phyloP scores from a whole-genome alignment of 2,329 filamentous ascomycete species.

The Botrytis deweyae region DNA sequence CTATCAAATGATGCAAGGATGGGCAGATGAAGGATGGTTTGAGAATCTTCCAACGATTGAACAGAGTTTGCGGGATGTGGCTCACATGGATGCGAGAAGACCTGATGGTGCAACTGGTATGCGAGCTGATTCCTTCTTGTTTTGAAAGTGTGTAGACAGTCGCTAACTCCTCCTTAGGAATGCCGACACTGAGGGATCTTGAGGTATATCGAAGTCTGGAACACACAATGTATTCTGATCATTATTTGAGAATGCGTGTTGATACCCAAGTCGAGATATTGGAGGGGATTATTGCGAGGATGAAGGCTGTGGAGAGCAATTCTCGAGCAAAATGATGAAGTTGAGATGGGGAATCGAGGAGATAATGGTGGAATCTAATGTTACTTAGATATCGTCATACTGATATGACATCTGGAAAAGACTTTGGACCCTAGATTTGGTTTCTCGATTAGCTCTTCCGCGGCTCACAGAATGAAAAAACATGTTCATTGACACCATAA shows the following conservation, averaged over 20 bases:
- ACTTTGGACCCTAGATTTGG: fast-evolving
- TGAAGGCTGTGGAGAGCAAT: background rate
- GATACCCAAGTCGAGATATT: background rate
- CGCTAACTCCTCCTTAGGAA: background rate
- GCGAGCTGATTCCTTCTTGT: background rate
- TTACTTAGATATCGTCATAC: too few species aligned
- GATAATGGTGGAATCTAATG: background rate
- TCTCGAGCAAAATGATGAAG: background rate
- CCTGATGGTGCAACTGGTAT: background rate
- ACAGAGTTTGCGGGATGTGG: background rate
- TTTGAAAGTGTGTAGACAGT: too few species aligned
- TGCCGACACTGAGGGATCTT: background rate
- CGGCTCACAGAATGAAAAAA: background rate
- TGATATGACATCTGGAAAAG: background rate
- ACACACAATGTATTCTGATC: background rate
- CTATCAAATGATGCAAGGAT: background rate
- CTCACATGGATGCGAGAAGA: background rate
- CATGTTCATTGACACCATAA: background rate
- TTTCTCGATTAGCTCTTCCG: background rate
- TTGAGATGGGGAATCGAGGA: background rate
- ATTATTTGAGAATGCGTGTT: background rate
- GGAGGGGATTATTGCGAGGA: background rate
- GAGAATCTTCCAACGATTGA: background rate
- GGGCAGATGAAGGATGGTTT: background rate
- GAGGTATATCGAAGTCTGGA: background rate